Percentiles rank a stretch among this genome's conserved stretches.
phyloP scores from a whole-genome alignment of 179 eudicot species.

The Vitellaria paradoxa region DNA sequence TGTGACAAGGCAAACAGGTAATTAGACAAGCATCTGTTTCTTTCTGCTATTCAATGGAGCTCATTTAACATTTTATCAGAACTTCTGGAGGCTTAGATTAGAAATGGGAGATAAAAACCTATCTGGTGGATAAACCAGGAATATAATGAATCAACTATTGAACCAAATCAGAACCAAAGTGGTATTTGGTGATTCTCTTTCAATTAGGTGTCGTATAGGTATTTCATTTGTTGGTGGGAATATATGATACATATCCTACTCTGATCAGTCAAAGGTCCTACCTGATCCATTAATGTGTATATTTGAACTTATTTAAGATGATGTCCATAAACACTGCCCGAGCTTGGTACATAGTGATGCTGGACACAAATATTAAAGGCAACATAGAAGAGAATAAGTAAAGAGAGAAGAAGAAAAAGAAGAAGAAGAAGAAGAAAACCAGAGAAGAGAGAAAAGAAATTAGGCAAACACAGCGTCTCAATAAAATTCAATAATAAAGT shows the following conservation, averaged over 20 bases:
- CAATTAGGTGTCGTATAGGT: background rate
- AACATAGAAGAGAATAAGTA: too few relatives aligned
- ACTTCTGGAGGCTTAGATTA: background rate
- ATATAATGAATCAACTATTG: background rate
- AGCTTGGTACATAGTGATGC: too few relatives aligned
- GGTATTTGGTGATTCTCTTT: background rate
- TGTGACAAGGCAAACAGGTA: slow-evolving; percentile 66
- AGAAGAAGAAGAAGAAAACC: too few relatives aligned
- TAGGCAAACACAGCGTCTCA: too few relatives aligned
- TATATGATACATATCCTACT: background rate
- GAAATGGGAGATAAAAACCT: background rate
- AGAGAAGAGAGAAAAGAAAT: too few relatives aligned
- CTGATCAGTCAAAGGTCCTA: background rate
- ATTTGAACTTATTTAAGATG: too few relatives aligned
- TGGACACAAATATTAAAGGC: too few relatives aligned
- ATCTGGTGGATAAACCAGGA: background rate
- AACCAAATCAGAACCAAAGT: background rate
- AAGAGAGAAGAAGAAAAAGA: too few relatives aligned
- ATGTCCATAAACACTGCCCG: too few relatives aligned
- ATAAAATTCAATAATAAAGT: too few relatives aligned
- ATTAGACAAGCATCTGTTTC: background rate
- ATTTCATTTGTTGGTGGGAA: background rate
- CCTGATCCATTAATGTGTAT: background rate
- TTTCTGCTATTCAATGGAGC: background rate
- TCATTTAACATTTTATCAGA: background rate